phyloP scores from a whole-genome alignment of 345 rosid genomes.

The Brassica cretica region DNA sequence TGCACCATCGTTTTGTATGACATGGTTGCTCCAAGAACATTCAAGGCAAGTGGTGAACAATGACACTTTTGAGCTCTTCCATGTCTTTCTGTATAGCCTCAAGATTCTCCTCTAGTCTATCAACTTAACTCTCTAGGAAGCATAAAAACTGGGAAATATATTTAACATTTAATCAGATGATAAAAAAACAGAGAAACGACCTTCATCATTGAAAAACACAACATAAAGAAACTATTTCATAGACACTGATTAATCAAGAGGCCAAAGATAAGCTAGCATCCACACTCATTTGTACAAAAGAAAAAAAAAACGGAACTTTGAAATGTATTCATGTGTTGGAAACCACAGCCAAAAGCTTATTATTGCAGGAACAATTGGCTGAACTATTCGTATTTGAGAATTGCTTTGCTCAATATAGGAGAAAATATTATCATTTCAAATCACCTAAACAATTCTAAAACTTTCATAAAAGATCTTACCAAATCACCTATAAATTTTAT shows the following conservation, averaged over 20 bases:
- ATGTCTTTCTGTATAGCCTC: slow-evolving; percentile 9
- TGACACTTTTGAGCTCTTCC: slow-evolving; percentile 10
- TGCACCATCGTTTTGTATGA: too few relatives aligned
- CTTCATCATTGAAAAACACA: not conserved
- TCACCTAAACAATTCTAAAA: too few relatives aligned
- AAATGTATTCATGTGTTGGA: slow-evolving; percentile 3
- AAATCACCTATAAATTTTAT: too few relatives aligned
- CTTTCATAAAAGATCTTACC: too few relatives aligned
- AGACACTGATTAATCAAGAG: not conserved
- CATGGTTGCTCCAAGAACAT: not conserved
- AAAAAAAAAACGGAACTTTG: not conserved
- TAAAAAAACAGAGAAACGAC: too few relatives aligned
- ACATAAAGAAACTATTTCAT: not conserved
- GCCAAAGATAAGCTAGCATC: not conserved
- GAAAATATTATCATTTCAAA: not conserved
- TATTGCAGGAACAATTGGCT: slow-evolving; percentile 10
- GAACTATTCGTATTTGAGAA: not conserved
- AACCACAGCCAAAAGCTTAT: slow-evolving; percentile 5
- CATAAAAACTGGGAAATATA: not conserved
- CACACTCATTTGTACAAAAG: not conserved
- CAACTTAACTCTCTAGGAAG: not conserved
- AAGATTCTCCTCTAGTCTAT: slow-evolving; percentile 16
- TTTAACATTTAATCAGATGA: too few relatives aligned
- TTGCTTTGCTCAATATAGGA: not conserved
- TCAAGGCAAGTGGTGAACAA: not conserved